phyloP scores from a whole-genome alignment of 768 basidiomycete genomes.

The Leccinum longicurvipes region DNA sequence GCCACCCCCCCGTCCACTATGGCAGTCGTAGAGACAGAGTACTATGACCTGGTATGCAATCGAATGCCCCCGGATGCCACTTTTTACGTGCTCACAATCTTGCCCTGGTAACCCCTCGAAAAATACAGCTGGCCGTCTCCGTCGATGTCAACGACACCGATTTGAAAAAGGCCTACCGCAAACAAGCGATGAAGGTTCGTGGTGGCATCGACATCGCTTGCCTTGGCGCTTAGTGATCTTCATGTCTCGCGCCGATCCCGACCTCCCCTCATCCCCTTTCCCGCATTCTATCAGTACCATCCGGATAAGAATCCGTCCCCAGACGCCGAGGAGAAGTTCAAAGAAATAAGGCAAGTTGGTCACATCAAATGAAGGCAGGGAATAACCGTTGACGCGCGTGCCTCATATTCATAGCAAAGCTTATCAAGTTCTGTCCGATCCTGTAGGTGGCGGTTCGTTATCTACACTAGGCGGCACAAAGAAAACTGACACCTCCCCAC shows the following conservation, averaged over 20 bases:
- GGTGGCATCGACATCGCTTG: neutral
- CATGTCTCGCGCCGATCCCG: neutral
- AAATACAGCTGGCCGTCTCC: slow-evolving; percentile 61
- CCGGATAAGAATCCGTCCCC: slow-evolving; percentile 92
- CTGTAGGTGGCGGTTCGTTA: slow-evolving; percentile 45
- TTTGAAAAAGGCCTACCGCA: slow-evolving; percentile 94
- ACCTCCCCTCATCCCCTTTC: neutral
- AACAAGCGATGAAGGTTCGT: slow-evolving; percentile 86
- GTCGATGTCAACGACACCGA: slow-evolving; percentile 74
- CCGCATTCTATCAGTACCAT: slow-evolving; percentile 62
- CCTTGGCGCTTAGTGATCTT: neutral
- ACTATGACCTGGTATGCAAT: slow-evolving; percentile 74
- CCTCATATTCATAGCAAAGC: slow-evolving; percentile 65
- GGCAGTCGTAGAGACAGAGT: slow-evolving; percentile 89
- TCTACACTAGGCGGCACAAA: slow-evolving; percentile 5
- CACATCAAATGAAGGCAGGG: slow-evolving; percentile 7
- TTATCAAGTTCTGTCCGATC: slow-evolving; percentile 86
- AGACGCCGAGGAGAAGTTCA: slow-evolving; percentile 96
- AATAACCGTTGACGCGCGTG: slow-evolving; percentile 14
- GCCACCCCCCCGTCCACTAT: slow-evolving; percentile 35
- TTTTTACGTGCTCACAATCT: neutral
- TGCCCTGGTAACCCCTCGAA: neutral
- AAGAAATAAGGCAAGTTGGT: slow-evolving; percentile 77
- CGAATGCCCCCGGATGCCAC: neutral
- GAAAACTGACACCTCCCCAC: slow-evolving; percentile 7